phyloP scores from a whole-genome alignment of 805 yeast species.

The Blastobotrys attinorum region DNA sequence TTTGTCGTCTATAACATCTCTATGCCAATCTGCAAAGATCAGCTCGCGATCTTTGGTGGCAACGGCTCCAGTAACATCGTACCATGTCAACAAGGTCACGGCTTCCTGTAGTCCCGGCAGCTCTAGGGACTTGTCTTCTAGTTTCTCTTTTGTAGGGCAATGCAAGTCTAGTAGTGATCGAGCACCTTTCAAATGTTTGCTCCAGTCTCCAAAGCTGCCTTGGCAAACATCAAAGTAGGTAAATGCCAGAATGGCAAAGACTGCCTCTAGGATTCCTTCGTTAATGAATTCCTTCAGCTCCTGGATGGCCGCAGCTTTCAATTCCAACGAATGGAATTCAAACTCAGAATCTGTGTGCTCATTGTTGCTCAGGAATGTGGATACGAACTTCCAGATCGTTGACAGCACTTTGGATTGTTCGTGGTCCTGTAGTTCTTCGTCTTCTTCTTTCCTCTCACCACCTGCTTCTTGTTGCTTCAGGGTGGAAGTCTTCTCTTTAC shows the following conservation, averaged over 20 bases:
- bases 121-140: conserved; percentile 4
- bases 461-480: conserved; percentile 3
- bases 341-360: conserved; percentile 4
- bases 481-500: too few species aligned
- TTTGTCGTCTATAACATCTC: conserved; percentile 12
- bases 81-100: conserved; percentile 15
- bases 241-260: conserved; percentile 16
- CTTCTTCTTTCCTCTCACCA: not conserved
- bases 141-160: conserved; percentile 7
- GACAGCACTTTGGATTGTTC: conserved; percentile 10
- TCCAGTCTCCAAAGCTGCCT: conserved; percentile 16
- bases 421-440: not conserved
- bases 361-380: conserved; percentile 8
- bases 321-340: conserved; percentile 9
- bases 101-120: conserved; percentile 18
- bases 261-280: conserved; percentile 14
- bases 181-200: conserved; percentile 14
- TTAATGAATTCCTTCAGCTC: conserved; percentile 14
- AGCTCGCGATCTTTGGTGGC: conserved; percentile 9
- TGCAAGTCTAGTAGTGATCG: conserved; percentile 15
- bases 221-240: conserved; percentile 15
- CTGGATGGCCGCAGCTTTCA: conserved; percentile 12
- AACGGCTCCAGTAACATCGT: conserved; percentile 14
- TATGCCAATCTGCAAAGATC: conserved; percentile 19
- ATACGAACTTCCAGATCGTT: conserved; percentile 16